These are phyloP conservation scores for Uronychia binucleata DNA, from an alignment of 73 alveolate species.

Conservation along the genomic window DNA sequence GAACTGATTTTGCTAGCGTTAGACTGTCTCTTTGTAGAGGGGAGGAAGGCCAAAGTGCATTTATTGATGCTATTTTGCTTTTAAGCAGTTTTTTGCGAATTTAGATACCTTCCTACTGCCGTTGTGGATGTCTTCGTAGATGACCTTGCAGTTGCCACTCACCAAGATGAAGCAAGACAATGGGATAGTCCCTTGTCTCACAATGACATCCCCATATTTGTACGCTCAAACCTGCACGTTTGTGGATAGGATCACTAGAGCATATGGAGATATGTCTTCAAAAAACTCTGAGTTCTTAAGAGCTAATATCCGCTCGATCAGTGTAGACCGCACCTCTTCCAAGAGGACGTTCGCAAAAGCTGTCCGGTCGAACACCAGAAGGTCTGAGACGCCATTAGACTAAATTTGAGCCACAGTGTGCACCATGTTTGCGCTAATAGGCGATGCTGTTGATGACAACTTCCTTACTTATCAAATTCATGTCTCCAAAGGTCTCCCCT, in stretches of 20 bases:
- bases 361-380: conserved; percentile 32
- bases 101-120: neutral
- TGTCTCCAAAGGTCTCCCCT: conserved; percentile 56
- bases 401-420: neutral
- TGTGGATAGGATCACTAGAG: conserved; percentile 37
- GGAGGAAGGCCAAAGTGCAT: neutral
- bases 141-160: neutral
- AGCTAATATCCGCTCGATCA: conserved; percentile 26
- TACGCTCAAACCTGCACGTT: conserved; percentile 30
- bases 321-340: conserved; percentile 35
- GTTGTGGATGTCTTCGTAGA: neutral
- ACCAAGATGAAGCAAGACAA: neutral
- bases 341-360: conserved; percentile 27
- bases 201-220: conserved; percentile 15
- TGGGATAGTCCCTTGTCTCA: conserved; percentile 7
- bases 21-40: neutral
- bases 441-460: neutral
- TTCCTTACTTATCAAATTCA: conserved; percentile 5
- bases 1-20: neutral
- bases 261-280: conserved; percentile 45
- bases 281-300: conserved; percentile 39
- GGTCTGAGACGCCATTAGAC: conserved; percentile 34
- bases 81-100: neutral
- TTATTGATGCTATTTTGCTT: neutral
- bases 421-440: conserved; percentile 12